Base-by-base conservation (phyloP, 2,329 filamentous ascomycete species). In the Fusarium tanahbumbuense region DNA sequence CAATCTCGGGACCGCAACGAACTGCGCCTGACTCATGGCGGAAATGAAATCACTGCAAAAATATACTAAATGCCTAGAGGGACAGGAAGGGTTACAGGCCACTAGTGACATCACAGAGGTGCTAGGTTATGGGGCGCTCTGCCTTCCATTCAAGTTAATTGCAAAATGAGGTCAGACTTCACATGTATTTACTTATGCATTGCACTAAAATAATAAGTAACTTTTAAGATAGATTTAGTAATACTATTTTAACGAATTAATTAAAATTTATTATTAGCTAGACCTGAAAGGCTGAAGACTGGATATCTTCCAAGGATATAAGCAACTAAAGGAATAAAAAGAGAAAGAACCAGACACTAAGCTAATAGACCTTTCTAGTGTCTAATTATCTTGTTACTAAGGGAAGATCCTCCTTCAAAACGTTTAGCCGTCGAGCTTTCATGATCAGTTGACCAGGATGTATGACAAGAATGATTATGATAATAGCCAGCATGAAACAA, bases 171-270 rank as follows among this genome's bases (percentile, higher is more conserved):
- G 34, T 37, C 18, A n/a, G 5, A n/a, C 9, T 37, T n/a, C 11
- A n/a, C 10, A 37, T 37, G 16, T 7, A 37, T 18, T 37, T 11
- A 11, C 9, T 2, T 37, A 6, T 3, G 16, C 18, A 6, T 11
- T n/a, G 6, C 16, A 6, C 5, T 11, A 6, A 18, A 37, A 10
- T 18, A 10, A 18, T 9, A 18, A 16, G 9, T 11, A 10, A 18
- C 5, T 37, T 18, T 10, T 16, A 37, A 9, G 10, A 34, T 6
- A 9, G 3, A 18, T 5, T 34, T 1, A 5, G 2, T 3, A 1
- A 18, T 5, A 6, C 5, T 12, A 34, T 18, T 18, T 18, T 18
- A 2, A 11, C 16, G 5, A 4, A 6, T 37, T 0, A 18, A 18
- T 34, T 6, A 6, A 6, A 34, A 2, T 34, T n/a, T 37, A 37